Conservation (phyloP, 1,284 basidiomycete species). For the Tilletia indica region DNA sequence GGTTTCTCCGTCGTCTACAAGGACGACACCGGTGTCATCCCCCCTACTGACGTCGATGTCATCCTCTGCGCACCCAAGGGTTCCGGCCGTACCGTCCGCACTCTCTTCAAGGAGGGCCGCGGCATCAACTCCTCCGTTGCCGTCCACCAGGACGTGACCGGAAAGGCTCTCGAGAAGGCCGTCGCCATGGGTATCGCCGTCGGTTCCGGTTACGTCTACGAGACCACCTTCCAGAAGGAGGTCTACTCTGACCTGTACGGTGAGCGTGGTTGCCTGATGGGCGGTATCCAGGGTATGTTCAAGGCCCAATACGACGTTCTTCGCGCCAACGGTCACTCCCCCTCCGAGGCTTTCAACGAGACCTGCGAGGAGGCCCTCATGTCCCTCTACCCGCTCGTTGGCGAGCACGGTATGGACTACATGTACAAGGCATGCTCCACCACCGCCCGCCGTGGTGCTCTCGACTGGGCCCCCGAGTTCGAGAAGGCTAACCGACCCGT, state of each 20-base stretch:
- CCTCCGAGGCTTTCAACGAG: constrained; percentile 99
- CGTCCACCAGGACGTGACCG: constrained; percentile 87
- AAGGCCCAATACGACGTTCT: constrained; percentile 98
- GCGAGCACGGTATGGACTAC: constrained; percentile 97
- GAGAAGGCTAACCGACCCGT: constrained; percentile 88
- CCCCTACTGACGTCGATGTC: constrained; percentile 91
- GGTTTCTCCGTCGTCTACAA: constrained; percentile 99
- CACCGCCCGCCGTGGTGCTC: constrained; percentile 94
- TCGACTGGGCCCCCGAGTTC: constrained; percentile 99
- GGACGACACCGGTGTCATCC: constrained; percentile 90
- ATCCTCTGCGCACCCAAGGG: constrained; percentile 99
- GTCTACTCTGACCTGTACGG: constrained; percentile 99
- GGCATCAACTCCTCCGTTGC: constrained; percentile 90
- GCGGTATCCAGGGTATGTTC: constrained; percentile 99
- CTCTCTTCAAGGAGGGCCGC: constrained; percentile 98
- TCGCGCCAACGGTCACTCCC: constrained; percentile 94
- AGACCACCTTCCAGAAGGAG: constrained; percentile 99
- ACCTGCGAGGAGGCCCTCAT: constrained; percentile 95
- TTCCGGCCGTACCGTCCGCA: constrained; percentile 96
- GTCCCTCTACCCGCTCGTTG: constrained; percentile 95
- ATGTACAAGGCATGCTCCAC: constrained; percentile 95
- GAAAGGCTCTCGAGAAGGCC: constrained; percentile 96
- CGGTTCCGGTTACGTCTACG: constrained; percentile 94
- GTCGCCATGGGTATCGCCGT: constrained; percentile 90
- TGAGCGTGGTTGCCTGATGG: constrained; percentile 99